A percentile compares a stretch with the other conserved stretches of the same genome.
These are phyloP conservation scores for Penicillium bovifimosum DNA, from an alignment of 495 filamentous ascomycete species.

Conservation along the genomic window DNA sequence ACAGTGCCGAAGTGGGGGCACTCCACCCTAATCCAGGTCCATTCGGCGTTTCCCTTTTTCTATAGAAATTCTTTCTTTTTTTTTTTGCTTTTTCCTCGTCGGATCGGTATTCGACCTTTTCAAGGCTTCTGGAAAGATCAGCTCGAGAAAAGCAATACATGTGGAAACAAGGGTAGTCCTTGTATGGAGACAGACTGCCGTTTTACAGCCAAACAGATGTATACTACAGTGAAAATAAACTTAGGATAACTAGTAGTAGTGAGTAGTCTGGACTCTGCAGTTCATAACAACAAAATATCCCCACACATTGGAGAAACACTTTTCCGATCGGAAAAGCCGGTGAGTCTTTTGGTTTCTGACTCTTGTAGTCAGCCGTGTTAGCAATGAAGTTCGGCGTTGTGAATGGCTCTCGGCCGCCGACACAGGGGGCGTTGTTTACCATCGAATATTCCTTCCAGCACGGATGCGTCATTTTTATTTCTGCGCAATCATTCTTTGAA, in stretches of 20 bases:
- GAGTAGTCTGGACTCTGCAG: too few relatives aligned
- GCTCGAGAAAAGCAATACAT: neutral
- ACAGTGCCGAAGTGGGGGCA: constrained; percentile 25
- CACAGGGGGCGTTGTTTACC: neutral
- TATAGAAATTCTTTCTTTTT: neutral
- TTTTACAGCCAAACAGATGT: too few relatives aligned
- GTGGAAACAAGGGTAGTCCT: neutral
- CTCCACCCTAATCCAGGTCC: neutral
- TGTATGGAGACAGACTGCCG: constrained; percentile 19
- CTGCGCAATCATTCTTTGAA: neutral
- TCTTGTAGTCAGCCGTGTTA: constrained; percentile 19
- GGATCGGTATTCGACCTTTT: neutral
- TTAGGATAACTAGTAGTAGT: too few relatives aligned
- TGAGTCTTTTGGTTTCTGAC: constrained; percentile 7
- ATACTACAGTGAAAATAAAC: too few relatives aligned
- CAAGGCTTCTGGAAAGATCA: constrained; percentile 3
- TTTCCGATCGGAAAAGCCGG: constrained; percentile 6
- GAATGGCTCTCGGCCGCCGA: constrained; percentile 25
- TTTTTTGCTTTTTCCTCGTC: neutral
- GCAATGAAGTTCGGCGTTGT: constrained; percentile 10
- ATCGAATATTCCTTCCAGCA: neutral
- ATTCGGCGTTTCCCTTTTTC: constrained; percentile 8
- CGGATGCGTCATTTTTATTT: constrained; percentile 13
- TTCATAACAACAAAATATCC: neutral
- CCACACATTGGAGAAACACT: neutral